Evolutionary conservation across 2,329 filamentous ascomycete species (phyloP).

Genomic region (Ophiosphaerella narmari): DNA sequence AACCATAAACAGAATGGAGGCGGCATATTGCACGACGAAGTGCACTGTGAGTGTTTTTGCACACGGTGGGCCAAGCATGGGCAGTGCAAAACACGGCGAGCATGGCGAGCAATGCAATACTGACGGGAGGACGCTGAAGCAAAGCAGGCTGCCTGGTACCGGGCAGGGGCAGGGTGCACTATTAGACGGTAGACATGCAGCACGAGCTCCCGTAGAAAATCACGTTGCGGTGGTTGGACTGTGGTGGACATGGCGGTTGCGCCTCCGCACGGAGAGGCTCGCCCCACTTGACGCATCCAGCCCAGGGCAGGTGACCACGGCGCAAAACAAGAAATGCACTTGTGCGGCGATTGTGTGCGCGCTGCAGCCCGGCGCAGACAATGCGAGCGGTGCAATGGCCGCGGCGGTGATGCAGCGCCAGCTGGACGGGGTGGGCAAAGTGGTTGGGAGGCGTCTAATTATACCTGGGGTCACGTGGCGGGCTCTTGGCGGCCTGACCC

Average conservation of each 20-base stretch:
- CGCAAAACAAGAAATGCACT: not conserved
- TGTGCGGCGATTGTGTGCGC: not conserved
- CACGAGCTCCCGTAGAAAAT: no score
- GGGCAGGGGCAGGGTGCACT: not conserved
- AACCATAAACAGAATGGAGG: conserved; percentile 18
- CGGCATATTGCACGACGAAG: no score
- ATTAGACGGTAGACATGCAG: no score
- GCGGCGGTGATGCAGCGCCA: not conserved
- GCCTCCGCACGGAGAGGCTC: not conserved
- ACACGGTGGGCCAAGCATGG: no score
- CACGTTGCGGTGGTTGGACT: not conserved
- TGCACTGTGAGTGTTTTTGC: no score
- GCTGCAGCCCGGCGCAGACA: not conserved
- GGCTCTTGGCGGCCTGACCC: conserved; percentile 12
- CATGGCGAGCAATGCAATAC: no score
- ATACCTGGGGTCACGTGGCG: conserved; percentile 16
- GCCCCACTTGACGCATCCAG: conserved; percentile 1
- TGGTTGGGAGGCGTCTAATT: conserved; percentile 12
- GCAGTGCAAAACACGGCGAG: no score
- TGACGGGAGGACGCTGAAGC: no score
- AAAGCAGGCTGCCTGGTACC: not conserved
- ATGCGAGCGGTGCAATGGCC: not conserved
- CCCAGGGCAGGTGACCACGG: not conserved
- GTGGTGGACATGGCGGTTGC: not conserved
- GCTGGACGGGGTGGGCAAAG: conserved; percentile 8